Conservation (phyloP, 257 asterid species). For the Gentiana dahurica region DNA sequence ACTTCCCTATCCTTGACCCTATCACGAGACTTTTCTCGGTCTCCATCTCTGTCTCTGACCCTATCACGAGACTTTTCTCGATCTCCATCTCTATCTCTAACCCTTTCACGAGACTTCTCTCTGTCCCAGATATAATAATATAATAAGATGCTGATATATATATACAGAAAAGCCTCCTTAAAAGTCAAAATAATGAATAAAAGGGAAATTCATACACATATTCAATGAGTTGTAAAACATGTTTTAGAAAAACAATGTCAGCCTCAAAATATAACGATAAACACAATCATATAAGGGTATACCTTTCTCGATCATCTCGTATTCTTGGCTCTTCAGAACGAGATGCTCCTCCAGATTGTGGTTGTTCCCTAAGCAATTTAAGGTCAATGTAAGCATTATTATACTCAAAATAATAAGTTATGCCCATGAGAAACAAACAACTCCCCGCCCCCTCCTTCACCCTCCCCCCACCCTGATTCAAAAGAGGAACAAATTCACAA, state of each 20-base stretch:
- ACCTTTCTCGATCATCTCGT: constrained; percentile 71
- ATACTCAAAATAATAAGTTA: too few relatives aligned
- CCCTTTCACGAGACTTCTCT: constrained; percentile 82
- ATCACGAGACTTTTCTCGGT: too few relatives aligned
- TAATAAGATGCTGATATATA: neutral
- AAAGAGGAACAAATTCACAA: too few relatives aligned
- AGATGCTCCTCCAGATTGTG: constrained; percentile 72
- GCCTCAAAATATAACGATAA: neutral
- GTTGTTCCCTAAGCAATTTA: constrained; percentile 53
- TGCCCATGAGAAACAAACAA: too few relatives aligned
- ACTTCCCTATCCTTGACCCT: constrained; percentile 47
- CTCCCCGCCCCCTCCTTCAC: too few relatives aligned
- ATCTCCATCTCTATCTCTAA: too few relatives aligned
- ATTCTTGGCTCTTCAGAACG: constrained; percentile 90
- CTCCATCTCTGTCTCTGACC: too few relatives aligned
- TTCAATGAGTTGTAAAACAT: neutral
- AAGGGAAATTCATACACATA: neutral
- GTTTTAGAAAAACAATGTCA: neutral
- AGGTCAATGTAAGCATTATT: neutral
- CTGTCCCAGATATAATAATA: constrained; percentile 36
- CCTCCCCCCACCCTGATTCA: too few relatives aligned
- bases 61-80: too few relatives aligned
- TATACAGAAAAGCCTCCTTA: too few relatives aligned
- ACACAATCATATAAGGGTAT: neutral
- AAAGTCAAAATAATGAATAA: too few relatives aligned